phyloP scores from a whole-genome alignment of 2,329 filamentous ascomycete genomes.

The Ophidiomyces ophidiicola region DNA sequence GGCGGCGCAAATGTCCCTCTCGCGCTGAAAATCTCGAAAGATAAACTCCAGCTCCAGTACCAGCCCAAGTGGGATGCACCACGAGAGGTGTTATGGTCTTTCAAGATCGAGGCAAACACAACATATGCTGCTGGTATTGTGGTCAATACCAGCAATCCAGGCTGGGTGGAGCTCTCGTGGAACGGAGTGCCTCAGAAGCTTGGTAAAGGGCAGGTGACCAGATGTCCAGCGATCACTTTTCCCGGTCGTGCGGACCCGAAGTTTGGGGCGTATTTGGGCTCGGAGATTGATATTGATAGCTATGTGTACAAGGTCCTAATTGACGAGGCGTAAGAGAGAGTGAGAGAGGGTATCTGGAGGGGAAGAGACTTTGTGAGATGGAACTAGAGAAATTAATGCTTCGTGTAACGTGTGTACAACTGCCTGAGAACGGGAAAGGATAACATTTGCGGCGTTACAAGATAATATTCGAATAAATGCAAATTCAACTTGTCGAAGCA shows the following conservation, averaged over 20 bases:
- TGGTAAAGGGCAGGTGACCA: slow-evolving; percentile 8
- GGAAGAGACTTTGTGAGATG: not conserved
- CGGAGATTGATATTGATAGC: slow-evolving; percentile 10
- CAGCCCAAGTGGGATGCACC: slow-evolving; percentile 11
- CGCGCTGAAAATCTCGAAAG: slow-evolving; percentile 10
- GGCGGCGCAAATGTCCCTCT: slow-evolving; percentile 13
- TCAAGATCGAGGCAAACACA: slow-evolving; percentile 3
- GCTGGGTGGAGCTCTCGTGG: slow-evolving; percentile 12
- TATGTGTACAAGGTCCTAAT: slow-evolving; percentile 12
- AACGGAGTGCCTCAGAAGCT: slow-evolving; percentile 11
- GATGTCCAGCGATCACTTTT: slow-evolving; percentile 12
- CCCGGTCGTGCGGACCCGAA: slow-evolving; percentile 13
- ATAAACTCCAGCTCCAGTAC: slow-evolving; percentile 14
- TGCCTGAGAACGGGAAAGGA: no score
- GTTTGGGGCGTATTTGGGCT: slow-evolving; percentile 12
- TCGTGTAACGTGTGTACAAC: no score
- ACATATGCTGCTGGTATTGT: slow-evolving; percentile 10
- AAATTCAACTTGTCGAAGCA: no score
- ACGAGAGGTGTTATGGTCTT: slow-evolving; percentile 12
- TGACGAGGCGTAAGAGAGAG: slow-evolving; percentile 8
- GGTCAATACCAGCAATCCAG: slow-evolving; percentile 10
- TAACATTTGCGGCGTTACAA: no score
- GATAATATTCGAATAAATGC: no score
- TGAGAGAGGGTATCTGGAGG: no score
- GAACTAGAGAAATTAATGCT: not conserved